A percentile compares a stretch with the other conserved stretches of the same genome.
These are phyloP conservation scores for Ceratocystiopsis sp. DNA, from an alignment of 2,329 filamentous ascomycete genomes.

Conservation along the genomic window DNA sequence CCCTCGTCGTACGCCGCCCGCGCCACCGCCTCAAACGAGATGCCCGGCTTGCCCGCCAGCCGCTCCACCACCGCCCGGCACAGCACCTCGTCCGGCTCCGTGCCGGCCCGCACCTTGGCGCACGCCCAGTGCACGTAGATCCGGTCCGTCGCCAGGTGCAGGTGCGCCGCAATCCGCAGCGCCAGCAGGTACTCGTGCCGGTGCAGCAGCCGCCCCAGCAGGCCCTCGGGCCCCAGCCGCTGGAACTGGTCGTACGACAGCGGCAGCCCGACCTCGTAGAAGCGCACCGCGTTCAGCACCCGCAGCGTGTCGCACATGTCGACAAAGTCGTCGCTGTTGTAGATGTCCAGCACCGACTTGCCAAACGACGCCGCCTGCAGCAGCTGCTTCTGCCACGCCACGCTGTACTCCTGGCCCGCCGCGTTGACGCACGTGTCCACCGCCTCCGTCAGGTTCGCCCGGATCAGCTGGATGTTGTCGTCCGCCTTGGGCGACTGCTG, in stretches of 20 bases:
- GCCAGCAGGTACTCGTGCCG: constrained; percentile 84
- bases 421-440: constrained; percentile 85
- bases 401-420: constrained; percentile 77
- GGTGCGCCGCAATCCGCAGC: constrained; percentile 70
- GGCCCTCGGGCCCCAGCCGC: constrained; percentile 70
- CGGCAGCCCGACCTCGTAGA: constrained; percentile 78
- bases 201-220: constrained; percentile 75
- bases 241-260: constrained; percentile 90
- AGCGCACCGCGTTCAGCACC: constrained; percentile 81
- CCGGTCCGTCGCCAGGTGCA: constrained; percentile 69
- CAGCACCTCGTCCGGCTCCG: constrained; percentile 74
- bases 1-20: constrained; percentile 90
- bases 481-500: constrained; percentile 92
- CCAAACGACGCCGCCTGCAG: constrained; percentile 95
- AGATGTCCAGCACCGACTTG: constrained; percentile 91
- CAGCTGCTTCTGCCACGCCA: constrained; percentile 86
- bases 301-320: constrained; percentile 92
- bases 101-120: constrained; percentile 74
- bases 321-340: constrained; percentile 96
- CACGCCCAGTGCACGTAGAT: constrained; percentile 97
- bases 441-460: constrained; percentile 72
- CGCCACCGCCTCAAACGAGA: constrained; percentile 91
- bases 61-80: constrained; percentile 76
- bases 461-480: constrained; percentile 91
- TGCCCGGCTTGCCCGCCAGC: constrained; percentile 72